These are phyloP conservation scores for Trifolium fragiferum DNA, from an alignment of 306 rosid species.

Conservation along the genomic window DNA sequence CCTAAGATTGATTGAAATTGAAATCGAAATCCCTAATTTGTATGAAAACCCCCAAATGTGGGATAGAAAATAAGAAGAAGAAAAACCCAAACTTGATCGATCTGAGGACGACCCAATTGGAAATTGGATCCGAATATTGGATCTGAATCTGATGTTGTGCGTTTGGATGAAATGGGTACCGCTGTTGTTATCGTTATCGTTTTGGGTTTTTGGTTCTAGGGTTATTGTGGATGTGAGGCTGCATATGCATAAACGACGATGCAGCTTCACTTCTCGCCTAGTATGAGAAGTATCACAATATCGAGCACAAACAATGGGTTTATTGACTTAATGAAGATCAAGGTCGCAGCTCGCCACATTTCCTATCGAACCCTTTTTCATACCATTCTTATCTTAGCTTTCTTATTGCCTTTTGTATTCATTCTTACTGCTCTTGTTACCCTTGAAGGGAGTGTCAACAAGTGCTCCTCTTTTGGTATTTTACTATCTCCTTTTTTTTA, in stretches of 20 bases:
- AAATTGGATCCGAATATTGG: conserved; percentile 50
- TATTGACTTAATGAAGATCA: conserved; percentile 99
- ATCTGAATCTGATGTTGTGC: conserved; percentile 73
- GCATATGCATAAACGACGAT: conserved; percentile 94
- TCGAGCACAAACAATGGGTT: conserved; percentile 99
- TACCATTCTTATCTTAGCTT: conserved; percentile 95
- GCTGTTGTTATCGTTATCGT: conserved; percentile 22
- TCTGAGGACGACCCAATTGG: conserved; percentile 47
- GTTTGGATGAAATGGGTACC: conserved; percentile 53
- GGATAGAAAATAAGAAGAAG: conserved; percentile 46
- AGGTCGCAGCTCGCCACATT: conserved; percentile 99
- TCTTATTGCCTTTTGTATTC: conserved; percentile 93
- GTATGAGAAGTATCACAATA: conserved; percentile 99
- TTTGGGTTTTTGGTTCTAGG: conserved; percentile 37
- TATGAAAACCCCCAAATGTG: conserved; percentile 55
- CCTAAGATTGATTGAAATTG: no score
- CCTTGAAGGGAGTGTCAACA: conserved; percentile 98
- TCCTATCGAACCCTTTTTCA: conserved; percentile 98
- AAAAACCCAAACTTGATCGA: conserved; percentile 30
- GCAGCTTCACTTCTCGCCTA: conserved; percentile 99
- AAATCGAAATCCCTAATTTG: conserved; percentile 11
- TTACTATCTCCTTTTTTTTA: not conserved
- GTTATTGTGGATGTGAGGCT: conserved; percentile 64
- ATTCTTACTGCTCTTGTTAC: conserved; percentile 99
- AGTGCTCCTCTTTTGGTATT: conserved; percentile 98